Evolutionary conservation across 2,329 filamentous ascomycete genomes (phyloP).

Genomic region (Fusarium papillatum): DNA sequence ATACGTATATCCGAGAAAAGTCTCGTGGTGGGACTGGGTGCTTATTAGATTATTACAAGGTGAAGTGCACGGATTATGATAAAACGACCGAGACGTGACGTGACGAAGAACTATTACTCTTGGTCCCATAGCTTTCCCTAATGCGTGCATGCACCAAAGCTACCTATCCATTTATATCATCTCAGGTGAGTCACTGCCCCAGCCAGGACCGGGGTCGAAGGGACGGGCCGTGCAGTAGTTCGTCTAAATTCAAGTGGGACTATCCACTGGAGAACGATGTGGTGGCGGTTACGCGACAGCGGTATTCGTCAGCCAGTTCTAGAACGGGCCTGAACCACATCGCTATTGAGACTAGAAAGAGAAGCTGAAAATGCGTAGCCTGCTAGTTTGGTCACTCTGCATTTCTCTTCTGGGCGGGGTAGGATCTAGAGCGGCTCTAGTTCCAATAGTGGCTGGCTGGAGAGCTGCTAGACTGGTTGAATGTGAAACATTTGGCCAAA

Average conservation of each 20-base stretch:
- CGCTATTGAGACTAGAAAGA: neutral
- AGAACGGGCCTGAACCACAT: neutral
- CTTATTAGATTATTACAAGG: neutral
- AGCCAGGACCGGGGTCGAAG: neutral
- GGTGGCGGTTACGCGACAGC: neutral
- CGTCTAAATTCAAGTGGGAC: neutral
- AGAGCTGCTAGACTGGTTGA: neutral
- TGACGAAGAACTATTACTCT: neutral
- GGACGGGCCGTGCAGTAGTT: neutral
- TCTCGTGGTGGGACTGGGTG: neutral
- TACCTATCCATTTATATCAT: neutral
- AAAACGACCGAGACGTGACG: neutral
- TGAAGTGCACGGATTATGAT: neutral
- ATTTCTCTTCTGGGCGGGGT: neutral
- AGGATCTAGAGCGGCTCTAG: neutral
- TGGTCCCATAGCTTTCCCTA: neutral
- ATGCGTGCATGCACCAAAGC: neutral
- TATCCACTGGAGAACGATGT: neutral
- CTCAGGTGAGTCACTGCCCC: neutral
- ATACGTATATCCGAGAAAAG: neutral
- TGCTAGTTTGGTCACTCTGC: neutral
- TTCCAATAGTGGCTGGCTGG: neutral
- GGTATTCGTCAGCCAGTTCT: neutral
- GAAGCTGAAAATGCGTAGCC: neutral
- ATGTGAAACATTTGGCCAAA: neutral